Evolutionary conservation across 1,139 yeast species (phyloP).

Genomic region (Saccharomyces hybrid): DNA sequence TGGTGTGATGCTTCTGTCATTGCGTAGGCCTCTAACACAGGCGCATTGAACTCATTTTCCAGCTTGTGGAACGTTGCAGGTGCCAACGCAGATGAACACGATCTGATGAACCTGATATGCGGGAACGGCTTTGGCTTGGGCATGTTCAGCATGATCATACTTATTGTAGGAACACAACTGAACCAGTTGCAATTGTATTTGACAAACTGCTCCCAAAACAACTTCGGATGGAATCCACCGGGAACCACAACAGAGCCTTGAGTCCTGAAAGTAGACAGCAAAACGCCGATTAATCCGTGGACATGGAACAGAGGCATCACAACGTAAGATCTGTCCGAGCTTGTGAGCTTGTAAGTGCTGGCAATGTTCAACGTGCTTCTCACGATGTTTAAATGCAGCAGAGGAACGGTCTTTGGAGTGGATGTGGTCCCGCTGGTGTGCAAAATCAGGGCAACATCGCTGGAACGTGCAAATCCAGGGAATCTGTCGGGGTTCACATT

Average conservation of each 20-base stretch:
- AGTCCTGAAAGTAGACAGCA: slow-evolving; percentile 49
- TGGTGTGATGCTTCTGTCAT: slow-evolving; percentile 72
- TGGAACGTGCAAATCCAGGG: slow-evolving; percentile 39
- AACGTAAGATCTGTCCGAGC: slow-evolving; percentile 46
- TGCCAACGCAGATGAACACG: slow-evolving; percentile 62
- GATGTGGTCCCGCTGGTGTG: slow-evolving; percentile 73
- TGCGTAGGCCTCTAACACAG: slow-evolving; percentile 69
- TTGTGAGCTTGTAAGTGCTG: slow-evolving; percentile 44
- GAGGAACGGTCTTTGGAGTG: slow-evolving; percentile 62
- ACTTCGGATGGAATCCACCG: slow-evolving; percentile 46
- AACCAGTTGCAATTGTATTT: slow-evolving; percentile 52
- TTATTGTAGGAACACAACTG: slow-evolving; percentile 69
- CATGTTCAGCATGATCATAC: slow-evolving; percentile 50
- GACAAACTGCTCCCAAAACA: slow-evolving; percentile 51
- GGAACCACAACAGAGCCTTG: slow-evolving; percentile 59
- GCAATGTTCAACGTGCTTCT: slow-evolving; percentile 50
- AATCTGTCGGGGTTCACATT: slow-evolving; percentile 26
- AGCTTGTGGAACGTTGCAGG: slow-evolving; percentile 51
- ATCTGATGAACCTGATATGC: slow-evolving; percentile 52
- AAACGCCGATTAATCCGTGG: slow-evolving; percentile 59
- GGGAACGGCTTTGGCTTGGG: slow-evolving; percentile 45
- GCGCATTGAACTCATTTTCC: slow-evolving; percentile 50
- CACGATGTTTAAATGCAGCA: slow-evolving; percentile 53
- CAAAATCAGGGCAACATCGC: slow-evolving; percentile 52
- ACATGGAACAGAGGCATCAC: slow-evolving; percentile 74